Base-by-base conservation (phyloP, 257 asterid species). In the Solanum infundibuliforme region DNA sequence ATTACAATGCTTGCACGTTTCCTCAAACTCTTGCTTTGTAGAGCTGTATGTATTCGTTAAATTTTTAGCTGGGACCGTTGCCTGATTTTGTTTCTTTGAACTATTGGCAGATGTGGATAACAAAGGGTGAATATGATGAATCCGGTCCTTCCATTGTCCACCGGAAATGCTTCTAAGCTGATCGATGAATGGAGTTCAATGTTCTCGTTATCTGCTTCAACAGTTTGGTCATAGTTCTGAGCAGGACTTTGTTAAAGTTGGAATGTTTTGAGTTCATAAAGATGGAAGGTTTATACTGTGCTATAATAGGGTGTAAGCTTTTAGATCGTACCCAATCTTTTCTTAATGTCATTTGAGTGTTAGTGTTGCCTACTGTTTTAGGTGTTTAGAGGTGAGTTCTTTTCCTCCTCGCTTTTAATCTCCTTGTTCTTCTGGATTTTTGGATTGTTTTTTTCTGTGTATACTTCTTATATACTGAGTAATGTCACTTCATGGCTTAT, bases 111-210 rank as follows among this genome's bases (percentile, higher is more conserved):
- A 86, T 86, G 88, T 86, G 88, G 88, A 86, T 86, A 23, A 86
- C 88, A 29, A 86, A 86, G 60, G 88, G 88, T 32, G 88, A 86
- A 86, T 86, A 86, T 74, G 85, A 86, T 86, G 88, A 86, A 48
- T 86, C 88, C 8, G 88, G 88, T 35, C 88, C 88, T 32, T 62
- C 88, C 36, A 86, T 86, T 48, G 88, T 86, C 21, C 88, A 86
- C 60, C 71, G 88, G 12, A 86, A 86, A 86, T 86, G 88, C 85
- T 86, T 86, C 88, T 86, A n/a, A 86, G 76, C 13, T 46, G 3
- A 48, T 82, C 18, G 18, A 81, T 11, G 29, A 11, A 11, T 8
- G 68, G 85, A 27, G 20, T 31, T 82, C 69, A 82, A 76, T 82
- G 39, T 79, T 43, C 84, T 79, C 84, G 46, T 43, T 43, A 79